Base-by-base conservation (phyloP, 805 yeast genomes). In the Teunomyces pallodes region DNA sequence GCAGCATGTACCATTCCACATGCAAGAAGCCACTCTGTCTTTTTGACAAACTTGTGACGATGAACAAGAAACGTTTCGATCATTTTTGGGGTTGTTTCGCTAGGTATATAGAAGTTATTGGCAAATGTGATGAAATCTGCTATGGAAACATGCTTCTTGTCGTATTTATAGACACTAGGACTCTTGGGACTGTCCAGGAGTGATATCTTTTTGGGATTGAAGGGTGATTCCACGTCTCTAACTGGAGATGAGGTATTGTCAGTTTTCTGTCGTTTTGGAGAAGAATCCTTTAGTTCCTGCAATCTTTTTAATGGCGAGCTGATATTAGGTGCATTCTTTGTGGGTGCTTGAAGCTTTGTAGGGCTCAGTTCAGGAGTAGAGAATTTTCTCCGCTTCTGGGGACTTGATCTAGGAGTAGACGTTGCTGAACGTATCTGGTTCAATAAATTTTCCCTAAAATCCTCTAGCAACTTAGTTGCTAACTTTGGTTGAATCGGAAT, bases 1-100 rank as follows among this genome's bases (percentile, higher is more conserved):
- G 84, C 83, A 14, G 84, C 77, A 31, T 84, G 70, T 0, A 85
- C 74, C 52, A 86, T 59, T 0, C 91, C 91, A 60, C 87, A 83
- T 2, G 86, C 79, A 17, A 86, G 61, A 6, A 82, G 81, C 90
- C 90, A 86, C 35, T 83, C 84, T 49, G 79, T 81, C 31, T 77
- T 77, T 50, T 69, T 72, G n/a, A 55, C 52, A 35, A 84, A 76
- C 53, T 81, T 80, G 39, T 75, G 73, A 42, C 76, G 72, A 56
- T 81, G 80, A 3, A 70, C 62, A 35, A 73, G 65, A 54, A 76
- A 85, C 1, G 82, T 76, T 36, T 74, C 75, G 8, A 84, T 50
- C 41, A 86, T 70, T 31, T 69, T 64, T 24, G 71, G 67, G 0
- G 88, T 80, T 2, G 77, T 67, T 0, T 74, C 72, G 16, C 74